Evolutionary conservation across 2,329 filamentous ascomycete genomes (phyloP), one percentile per base, ranked within the genome.

Genomic region (Phoma sp.): DNA sequence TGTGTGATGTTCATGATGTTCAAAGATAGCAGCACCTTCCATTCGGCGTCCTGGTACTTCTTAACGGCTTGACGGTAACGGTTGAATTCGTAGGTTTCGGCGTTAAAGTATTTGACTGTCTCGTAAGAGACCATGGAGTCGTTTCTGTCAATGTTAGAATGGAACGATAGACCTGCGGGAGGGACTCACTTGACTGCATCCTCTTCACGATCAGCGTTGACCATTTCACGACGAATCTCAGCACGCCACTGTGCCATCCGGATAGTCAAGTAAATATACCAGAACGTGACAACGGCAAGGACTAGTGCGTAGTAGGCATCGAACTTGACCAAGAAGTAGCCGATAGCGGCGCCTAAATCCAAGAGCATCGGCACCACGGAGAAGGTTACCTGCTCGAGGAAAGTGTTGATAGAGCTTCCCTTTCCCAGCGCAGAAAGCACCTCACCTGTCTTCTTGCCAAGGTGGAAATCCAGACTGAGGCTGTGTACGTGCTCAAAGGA

Each of bases 71-170:
- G 74, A 27, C 78, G 79, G 65, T 86, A 87, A 6, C 83, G 77
- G 46, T 80, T 77, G 37, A 84, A 85, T 64, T 87, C 85, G 56
- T 83, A 81, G 1, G 74, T 74, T 57, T 86, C 82, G 14, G 85
- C 84, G 59, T 85, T 86, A 73, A 86, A 87, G 66, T 87, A 85
- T 60, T 87, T 86, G 39, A 87, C 85, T 1, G 85, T 87, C 78
- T 99, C 95, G 74, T 98, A 99, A n/a, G 92, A 96, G 58, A 95
- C 92, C 80, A 99, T 95, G 0, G 95, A 98, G 74, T 99, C 95
- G 71, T 97, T 98, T 77, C 82, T 84, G 58, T 10, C 37, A 2
- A 30, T 24, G 60, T 76, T 60, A 76, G 70, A 45, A 7, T 11
- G 8, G 22, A 25, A 24, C 29, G 8, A 6, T 7, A 7, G 6